Evolutionary conservation across 176 grass and related monocot species (phyloP).

Genomic region (Otatea glauca): DNA sequence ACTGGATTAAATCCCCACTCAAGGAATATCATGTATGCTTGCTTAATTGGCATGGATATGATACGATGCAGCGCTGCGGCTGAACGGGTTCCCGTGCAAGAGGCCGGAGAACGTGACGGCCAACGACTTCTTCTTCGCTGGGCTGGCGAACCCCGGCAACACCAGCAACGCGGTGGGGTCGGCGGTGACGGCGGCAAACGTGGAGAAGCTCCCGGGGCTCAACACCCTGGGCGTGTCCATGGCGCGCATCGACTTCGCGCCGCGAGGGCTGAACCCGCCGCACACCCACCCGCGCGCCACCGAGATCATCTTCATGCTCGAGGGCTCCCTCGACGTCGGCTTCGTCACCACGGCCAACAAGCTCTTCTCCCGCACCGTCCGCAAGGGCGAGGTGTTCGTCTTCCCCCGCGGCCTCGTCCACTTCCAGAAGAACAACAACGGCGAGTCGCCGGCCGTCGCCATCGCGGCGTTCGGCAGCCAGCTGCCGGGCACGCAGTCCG

Average conservation of each 20-base stretch:
- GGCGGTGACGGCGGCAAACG: neutral
- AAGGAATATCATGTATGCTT: neutral
- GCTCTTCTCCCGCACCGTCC: neutral
- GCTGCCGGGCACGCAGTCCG: neutral
- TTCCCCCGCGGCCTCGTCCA: neutral
- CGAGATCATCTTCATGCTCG: neutral
- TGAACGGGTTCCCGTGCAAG: neutral
- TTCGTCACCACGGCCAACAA: neutral
- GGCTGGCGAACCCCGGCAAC: neutral
- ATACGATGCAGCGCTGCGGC: neutral
- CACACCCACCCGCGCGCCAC: neutral
- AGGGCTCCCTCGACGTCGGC: neutral
- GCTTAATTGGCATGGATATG: neutral
- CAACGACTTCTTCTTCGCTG: neutral
- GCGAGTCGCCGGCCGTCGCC: neutral
- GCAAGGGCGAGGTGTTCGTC: neutral
- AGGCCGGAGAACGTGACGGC: neutral
- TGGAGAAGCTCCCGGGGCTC: neutral
- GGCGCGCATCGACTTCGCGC: constrained; percentile 1
- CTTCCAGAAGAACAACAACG: neutral
- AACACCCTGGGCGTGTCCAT: neutral
- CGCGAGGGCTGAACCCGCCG: neutral
- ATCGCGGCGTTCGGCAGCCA: neutral
- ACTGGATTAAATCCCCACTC: neutral
- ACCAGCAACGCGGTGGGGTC: neutral